phyloP scores from a whole-genome alignment of 1,284 basidiomycete species.

The Malassezia slooffiae region DNA sequence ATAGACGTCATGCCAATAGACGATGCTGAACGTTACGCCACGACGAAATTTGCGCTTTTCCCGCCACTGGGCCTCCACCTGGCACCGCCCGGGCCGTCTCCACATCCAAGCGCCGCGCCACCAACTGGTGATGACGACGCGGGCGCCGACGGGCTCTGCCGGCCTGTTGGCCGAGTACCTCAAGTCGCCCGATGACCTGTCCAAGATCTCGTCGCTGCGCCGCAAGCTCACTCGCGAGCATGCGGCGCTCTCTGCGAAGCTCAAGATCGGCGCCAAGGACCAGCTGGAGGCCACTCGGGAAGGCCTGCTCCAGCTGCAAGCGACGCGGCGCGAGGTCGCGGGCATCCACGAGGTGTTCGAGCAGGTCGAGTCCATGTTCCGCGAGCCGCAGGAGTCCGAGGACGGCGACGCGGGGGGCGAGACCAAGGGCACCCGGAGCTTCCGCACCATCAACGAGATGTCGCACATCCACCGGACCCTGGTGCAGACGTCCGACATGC shows the following conservation, averaged over 20 bases:
- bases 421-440: slow-evolving; percentile 24
- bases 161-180: slow-evolving; percentile 32
- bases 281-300: slow-evolving; percentile 84
- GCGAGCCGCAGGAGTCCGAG: slow-evolving; percentile 4
- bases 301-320: slow-evolving; percentile 72
- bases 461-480: slow-evolving; percentile 93
- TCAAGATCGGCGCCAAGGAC: slow-evolving; percentile 83
- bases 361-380: slow-evolving; percentile 61
- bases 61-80: too few relatives aligned
- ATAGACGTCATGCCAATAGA: neutral
- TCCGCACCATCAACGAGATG: slow-evolving; percentile 52
- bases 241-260: slow-evolving; percentile 79
- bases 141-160: neutral
- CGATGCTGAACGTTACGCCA: too few relatives aligned
- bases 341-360: slow-evolving; percentile 84
- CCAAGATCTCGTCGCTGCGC: slow-evolving; percentile 74
- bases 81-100: too few relatives aligned
- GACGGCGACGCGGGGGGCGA: slow-evolving; percentile 12
- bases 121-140: too few relatives aligned
- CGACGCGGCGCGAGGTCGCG: slow-evolving; percentile 71
- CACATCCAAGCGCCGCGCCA: too few relatives aligned
- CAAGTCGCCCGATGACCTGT: slow-evolving; percentile 72
- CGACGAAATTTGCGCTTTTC: too few relatives aligned
- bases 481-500: slow-evolving; percentile 86
- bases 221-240: slow-evolving; percentile 96